These are phyloP conservation scores for Vigna reflexopilosa DNA, from an alignment of 306 rosid species.

Conservation along the genomic window DNA sequence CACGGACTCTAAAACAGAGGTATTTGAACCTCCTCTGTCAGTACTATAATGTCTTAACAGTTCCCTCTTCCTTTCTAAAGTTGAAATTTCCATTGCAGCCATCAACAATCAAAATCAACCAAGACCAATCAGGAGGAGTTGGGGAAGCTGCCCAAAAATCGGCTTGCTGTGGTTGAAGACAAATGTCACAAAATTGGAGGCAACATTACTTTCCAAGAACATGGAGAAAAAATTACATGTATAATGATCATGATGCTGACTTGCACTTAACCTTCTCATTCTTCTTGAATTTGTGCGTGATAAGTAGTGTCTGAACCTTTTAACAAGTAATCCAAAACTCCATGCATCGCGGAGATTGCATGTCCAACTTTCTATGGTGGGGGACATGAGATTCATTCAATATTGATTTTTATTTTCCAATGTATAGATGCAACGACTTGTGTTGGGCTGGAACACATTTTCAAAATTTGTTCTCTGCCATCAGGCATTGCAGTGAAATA, in stretches of 20 bases:
- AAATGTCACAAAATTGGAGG: constrained; percentile 39
- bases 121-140: constrained; percentile 63
- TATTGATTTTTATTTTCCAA: neutral
- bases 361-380: constrained; percentile 32
- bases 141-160: constrained; percentile 78
- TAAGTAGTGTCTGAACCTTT: constrained; percentile 55
- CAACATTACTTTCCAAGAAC: constrained; percentile 38
- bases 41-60: neutral
- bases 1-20: constrained; percentile 82
- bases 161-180: constrained; percentile 76
- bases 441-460: neutral
- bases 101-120: constrained; percentile 77
- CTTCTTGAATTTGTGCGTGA: constrained; percentile 63
- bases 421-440: constrained; percentile 36
- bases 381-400: constrained; percentile 12
- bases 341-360: constrained; percentile 47
- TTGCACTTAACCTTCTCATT: constrained; percentile 65
- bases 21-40: constrained; percentile 38
- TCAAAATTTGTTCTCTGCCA: neutral
- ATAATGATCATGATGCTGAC: constrained; percentile 54
- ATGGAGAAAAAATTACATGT: constrained; percentile 50
- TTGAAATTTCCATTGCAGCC: constrained; percentile 61
- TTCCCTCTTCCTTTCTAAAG: neutral
- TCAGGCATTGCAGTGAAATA: no score
- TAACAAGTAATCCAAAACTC: constrained; percentile 49